Percentiles rank a stretch among this genome's conserved stretches.
phyloP scores from a whole-genome alignment of 129 eudicot species.

The Ambrosia trifida region DNA sequence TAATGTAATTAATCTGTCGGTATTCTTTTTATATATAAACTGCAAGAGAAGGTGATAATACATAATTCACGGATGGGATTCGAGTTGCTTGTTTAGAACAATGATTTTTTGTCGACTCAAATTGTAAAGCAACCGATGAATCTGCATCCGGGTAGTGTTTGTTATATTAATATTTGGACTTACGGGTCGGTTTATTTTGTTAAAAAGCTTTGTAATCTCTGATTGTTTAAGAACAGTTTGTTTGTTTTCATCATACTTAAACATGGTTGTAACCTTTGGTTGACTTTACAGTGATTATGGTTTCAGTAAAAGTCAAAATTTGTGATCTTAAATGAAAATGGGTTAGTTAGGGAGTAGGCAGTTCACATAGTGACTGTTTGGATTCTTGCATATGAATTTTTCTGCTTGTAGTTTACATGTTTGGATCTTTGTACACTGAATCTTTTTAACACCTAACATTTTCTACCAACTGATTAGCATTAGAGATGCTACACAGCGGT shows the following conservation, averaged over 20 bases:
- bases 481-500: neutral
- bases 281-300: too few species aligned
- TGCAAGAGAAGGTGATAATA: constrained; percentile 31
- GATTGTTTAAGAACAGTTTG: constrained; percentile 39
- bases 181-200: constrained; percentile 18
- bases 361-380: constrained; percentile 26
- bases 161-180: constrained; percentile 14
- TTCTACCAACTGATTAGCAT: neutral
- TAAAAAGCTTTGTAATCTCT: constrained; percentile 29
- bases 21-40: constrained; percentile 35
- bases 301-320: neutral
- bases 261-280: too few species aligned
- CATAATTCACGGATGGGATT: constrained; percentile 16
- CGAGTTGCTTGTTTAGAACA: constrained; percentile 21
- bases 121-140: constrained; percentile 31
- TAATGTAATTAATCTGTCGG: constrained; percentile 27
- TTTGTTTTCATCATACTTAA: constrained; percentile 31
- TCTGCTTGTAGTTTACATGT: constrained; percentile 19
- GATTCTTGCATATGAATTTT: constrained; percentile 41
- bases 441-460: neutral
- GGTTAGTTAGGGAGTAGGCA: constrained; percentile 33
- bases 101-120: constrained; percentile 21
- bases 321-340: neutral
- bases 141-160: constrained; percentile 27
- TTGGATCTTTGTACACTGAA: constrained; percentile 30